Base-by-base conservation (phyloP, 1,284 basidiomycete species). In the Ustilago curta region DNA sequence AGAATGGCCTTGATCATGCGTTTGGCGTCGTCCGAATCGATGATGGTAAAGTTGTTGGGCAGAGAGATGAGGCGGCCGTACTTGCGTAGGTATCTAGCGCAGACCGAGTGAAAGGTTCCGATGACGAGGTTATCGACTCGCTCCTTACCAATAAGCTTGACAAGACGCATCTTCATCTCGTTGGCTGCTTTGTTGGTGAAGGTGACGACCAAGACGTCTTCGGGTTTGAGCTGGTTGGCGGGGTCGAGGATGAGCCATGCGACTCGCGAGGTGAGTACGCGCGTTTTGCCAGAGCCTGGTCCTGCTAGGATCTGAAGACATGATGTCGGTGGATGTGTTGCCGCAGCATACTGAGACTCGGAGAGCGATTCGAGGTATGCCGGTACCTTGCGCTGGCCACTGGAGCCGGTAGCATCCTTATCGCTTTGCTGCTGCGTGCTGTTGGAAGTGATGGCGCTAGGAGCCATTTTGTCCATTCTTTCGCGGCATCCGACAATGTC, bases 81-180 rank as follows among this genome's bases (percentile, higher is more conserved):
- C 78, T 88, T 89, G 40, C 93, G 88, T 29, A 96, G 86, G 79
- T 92, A 88, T 25, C 84, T 81, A 0, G 90, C 91, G 79, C 93
- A 95, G 3, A 92, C 87, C 0, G 93, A 89, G 79, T 95, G 93
- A 77, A 95, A 95, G 0, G 93, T 95, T 12, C 89, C 89, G 21
- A 90, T 85, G 9, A 91, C 88, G 35, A 96, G 87, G 53, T 88
- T 86, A 18, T 87, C 86, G 0, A 91, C 91, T 8, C 85, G 83
- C 23, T 89, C 85, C 47, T 89, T 87, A 3, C 93, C 93, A 27
- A 96, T 88, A n/a, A 95, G 86, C 65, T 88, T 89, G 23, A 86
- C 85, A 29, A 97, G 86, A 3, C 94, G 88, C 70, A 90, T 88
- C 66, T 89, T 89, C 94, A 96, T 95, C 86, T 96, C 94, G 71